Conservation (phyloP, 1,139 yeast species). For the Candida anutae region DNA sequence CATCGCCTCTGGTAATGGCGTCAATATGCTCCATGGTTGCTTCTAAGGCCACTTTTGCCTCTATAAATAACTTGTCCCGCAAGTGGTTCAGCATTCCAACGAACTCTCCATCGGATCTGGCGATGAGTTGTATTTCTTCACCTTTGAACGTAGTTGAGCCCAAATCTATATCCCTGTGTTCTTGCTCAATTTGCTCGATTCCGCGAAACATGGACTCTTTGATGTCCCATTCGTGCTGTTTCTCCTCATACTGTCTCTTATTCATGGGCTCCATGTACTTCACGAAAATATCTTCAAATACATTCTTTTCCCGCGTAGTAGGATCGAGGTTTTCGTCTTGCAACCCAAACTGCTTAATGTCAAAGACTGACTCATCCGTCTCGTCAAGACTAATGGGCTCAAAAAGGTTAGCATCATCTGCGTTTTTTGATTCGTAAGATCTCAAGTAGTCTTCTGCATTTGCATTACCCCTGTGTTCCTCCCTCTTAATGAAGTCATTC, state of each 20-base stretch:
- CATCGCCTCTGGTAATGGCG: constrained; percentile 5
- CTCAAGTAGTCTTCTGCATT: too few species aligned
- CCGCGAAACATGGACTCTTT: constrained; percentile 6
- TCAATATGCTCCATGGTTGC: constrained; percentile 19
- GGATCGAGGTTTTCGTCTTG: too few species aligned
- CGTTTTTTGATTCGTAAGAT: too few species aligned
- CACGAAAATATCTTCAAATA: constrained; percentile 19
- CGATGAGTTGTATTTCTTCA: too few species aligned
- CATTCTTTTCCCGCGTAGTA: constrained; percentile 15
- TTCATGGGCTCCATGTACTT: constrained; percentile 13
- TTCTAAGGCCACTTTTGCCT: constrained; percentile 14
- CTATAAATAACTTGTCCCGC: constrained; percentile 11
- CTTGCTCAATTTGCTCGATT: too few species aligned
- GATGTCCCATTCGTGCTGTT: constrained; percentile 5
- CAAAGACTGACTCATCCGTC: constrained; percentile 11
- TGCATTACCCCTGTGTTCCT: too few species aligned
- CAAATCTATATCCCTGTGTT: too few species aligned
- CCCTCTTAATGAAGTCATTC: constrained; percentile 8
- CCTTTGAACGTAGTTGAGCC: too few species aligned
- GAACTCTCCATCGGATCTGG: constrained; percentile 7
- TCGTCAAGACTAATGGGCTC: constrained; percentile 9
- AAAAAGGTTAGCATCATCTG: too few species aligned
- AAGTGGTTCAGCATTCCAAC: constrained; percentile 8
- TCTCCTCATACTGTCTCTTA: constrained; percentile 3
- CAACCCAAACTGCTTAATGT: constrained; percentile 9